Conservation (phyloP, 257 asterid genomes). For the Primulina huaijiensis region DNA sequence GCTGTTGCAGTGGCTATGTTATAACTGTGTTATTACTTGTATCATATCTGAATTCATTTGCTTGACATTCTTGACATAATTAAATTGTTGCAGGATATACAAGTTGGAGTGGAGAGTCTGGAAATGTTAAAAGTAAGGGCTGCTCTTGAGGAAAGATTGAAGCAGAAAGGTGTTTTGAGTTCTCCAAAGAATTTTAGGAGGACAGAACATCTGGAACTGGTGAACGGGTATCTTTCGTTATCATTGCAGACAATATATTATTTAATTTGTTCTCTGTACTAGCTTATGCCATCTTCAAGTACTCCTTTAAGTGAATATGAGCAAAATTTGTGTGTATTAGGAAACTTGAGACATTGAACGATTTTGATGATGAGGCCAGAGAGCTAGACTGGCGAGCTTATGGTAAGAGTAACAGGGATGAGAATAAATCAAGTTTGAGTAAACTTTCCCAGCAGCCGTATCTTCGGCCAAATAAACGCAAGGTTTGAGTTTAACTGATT, state of each 20-base stretch:
- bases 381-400: constrained; percentile 36
- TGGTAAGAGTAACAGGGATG: constrained; percentile 34
- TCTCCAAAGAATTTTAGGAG: constrained; percentile 46
- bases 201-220: constrained; percentile 39
- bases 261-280: background rate
- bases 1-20: background rate
- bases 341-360: constrained; percentile 77
- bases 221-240: constrained; percentile 58
- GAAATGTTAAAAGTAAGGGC: constrained; percentile 90
- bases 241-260: background rate
- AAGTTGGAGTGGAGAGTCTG: constrained; percentile 64
- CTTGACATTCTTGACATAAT: constrained; percentile 19
- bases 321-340: constrained; percentile 36
- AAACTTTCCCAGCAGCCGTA: constrained; percentile 41
- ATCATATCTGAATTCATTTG: constrained; percentile 15
- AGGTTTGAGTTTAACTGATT: constrained; percentile 2
- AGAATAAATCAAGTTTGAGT: constrained; percentile 32
- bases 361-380: constrained; percentile 78
- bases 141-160: constrained; percentile 80
- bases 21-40: constrained; percentile 3
- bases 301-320: constrained; percentile 16
- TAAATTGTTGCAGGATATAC: constrained; percentile 48
- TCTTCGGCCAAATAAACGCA: constrained; percentile 45
- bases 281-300: constrained; percentile 15
- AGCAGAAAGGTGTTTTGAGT: constrained; percentile 64